These are phyloP conservation scores for Chlamydomonas schloesseri DNA, from an alignment of 139 green algal species.

Conservation along the genomic window DNA sequence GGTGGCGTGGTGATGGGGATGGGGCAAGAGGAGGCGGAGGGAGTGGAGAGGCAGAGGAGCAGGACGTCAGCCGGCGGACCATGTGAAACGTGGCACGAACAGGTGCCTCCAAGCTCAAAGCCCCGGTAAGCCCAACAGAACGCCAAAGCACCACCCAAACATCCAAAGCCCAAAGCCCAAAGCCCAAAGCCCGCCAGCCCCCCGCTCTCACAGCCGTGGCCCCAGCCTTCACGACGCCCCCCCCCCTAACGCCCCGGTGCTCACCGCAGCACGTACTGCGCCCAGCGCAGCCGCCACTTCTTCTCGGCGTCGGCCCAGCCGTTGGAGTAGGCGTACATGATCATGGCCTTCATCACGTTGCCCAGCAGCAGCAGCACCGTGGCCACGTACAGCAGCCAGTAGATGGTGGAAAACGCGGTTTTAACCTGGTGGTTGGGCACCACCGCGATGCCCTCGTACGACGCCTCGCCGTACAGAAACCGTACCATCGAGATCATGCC, in stretches of 20 bases:
- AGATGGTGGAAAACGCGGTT: constrained; percentile 57
- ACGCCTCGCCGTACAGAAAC: constrained; percentile 63
- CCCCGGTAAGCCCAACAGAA: too few species aligned
- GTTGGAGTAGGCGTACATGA: constrained; percentile 28
- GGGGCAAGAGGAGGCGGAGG: too few species aligned
- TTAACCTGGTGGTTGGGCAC: constrained; percentile 37
- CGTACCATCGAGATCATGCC: constrained; percentile 41
- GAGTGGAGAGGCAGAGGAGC: too few species aligned
- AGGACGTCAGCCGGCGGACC: too few species aligned
- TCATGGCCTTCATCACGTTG: constrained; percentile 62
- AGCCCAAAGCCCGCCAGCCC: too few species aligned
- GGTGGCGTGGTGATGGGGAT: background rate
- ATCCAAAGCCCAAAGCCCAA: too few species aligned
- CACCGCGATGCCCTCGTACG: constrained; percentile 55
- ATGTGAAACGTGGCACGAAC: too few species aligned
- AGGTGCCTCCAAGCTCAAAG: too few species aligned
- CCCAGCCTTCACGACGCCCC: too few species aligned
- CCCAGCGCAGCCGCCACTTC: constrained; percentile 57
- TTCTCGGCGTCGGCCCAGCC: constrained; percentile 24
- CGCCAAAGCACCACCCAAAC: too few species aligned
- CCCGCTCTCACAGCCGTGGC: too few species aligned
- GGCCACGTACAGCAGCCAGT: constrained; percentile 66
- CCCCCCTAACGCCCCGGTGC: too few species aligned
- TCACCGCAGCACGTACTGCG: constrained; percentile 52
- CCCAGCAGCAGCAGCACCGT: constrained; percentile 60